phyloP scores from a whole-genome alignment of 129 eudicot genomes.

The Gnaphalium uliginosum region DNA sequence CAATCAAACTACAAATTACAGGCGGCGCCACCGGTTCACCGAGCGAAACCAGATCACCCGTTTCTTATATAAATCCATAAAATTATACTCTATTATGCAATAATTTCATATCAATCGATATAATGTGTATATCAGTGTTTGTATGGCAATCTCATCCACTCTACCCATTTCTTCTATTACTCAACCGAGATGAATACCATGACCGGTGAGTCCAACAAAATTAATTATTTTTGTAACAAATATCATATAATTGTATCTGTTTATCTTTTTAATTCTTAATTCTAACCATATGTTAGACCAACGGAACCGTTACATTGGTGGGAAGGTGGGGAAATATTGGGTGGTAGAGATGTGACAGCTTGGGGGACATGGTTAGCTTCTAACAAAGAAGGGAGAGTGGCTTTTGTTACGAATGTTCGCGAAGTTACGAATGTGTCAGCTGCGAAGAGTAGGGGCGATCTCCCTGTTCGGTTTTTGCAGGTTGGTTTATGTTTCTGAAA shows the following conservation, averaged over 20 bases:
- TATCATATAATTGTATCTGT: background rate
- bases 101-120: background rate
- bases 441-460: constrained; percentile 66
- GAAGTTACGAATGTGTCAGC: constrained; percentile 36
- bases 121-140: constrained; percentile 85
- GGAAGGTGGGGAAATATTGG: constrained; percentile 62
- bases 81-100: background rate
- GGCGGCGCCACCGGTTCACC: constrained; percentile 20
- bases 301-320: constrained; percentile 62
- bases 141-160: constrained; percentile 74
- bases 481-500: constrained; percentile 16
- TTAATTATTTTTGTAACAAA: background rate
- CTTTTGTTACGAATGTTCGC: constrained; percentile 85
- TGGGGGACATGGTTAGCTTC: constrained; percentile 89
- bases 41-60: background rate
- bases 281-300: constrained; percentile 34
- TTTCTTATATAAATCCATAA: background rate
- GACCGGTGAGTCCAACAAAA: constrained; percentile 38
- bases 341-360: constrained; percentile 65
- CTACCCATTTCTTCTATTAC: constrained; percentile 66
- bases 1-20: too few relatives aligned
- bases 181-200: constrained; percentile 82
- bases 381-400: constrained; percentile 51
- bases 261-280: background rate
- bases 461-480: constrained; percentile 77